These are phyloP conservation scores for Alliaria petiolata DNA, from an alignment of 345 rosid species.

Conservation along the genomic window DNA sequence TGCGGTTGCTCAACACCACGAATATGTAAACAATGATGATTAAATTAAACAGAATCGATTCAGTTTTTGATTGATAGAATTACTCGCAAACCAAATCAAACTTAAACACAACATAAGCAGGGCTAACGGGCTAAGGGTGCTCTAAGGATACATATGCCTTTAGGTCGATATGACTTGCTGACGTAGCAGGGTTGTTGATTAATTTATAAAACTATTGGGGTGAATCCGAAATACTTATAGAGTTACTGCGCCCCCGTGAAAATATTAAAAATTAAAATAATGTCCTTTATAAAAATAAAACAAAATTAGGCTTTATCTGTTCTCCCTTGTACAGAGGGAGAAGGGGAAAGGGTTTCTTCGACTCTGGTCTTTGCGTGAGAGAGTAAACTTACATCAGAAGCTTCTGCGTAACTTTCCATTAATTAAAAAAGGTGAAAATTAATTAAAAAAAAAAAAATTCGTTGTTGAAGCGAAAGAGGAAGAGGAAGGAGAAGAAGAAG, in stretches of 20 bases:
- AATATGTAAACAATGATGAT: no score
- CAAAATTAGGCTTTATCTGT: conserved; percentile 15
- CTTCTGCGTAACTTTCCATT: conserved; percentile 34
- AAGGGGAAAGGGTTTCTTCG: conserved; percentile 31
- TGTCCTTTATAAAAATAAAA: neutral
- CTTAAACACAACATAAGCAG: no score
- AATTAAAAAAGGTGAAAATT: neutral
- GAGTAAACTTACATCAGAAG: conserved; percentile 45
- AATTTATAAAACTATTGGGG: conserved; percentile 8
- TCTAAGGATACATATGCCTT: no score
- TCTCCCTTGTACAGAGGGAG: conserved; percentile 18
- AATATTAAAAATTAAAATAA: neutral
- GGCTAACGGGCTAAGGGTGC: no score
- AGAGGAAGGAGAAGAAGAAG: conserved; percentile 1
- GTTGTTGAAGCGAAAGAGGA: conserved; percentile 14
- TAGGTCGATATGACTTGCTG: neutral
- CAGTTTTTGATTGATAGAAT: no score
- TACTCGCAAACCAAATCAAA: no score
- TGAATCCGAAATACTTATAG: neutral
- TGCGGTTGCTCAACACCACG: no score
- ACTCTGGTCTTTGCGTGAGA: conserved; percentile 32
- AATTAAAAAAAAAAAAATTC: neutral
- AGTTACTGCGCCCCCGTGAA: neutral
- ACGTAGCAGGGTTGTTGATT: neutral
- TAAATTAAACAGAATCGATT: no score